phyloP scores from a whole-genome alignment of 176 grass and related monocot species.

The Saccharum officinarum region DNA sequence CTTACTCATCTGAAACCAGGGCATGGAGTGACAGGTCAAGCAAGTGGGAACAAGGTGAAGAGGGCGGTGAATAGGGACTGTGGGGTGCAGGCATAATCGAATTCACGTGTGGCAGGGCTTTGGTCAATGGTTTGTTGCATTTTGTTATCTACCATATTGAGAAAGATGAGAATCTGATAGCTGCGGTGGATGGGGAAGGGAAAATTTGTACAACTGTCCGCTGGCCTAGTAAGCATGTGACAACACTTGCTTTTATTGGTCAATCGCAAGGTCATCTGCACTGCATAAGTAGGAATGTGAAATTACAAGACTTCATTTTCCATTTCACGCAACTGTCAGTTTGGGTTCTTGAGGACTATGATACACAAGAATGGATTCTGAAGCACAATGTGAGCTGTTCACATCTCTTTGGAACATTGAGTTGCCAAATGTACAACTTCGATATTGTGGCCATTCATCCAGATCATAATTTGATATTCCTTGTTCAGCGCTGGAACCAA shows the following conservation, averaged over 20 bases:
- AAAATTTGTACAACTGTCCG: neutral
- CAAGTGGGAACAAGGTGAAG: neutral
- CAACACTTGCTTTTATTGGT: neutral
- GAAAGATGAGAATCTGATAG: neutral
- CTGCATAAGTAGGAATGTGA: neutral
- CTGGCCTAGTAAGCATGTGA: neutral
- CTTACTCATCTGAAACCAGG: neutral
- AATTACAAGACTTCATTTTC: accelerated
- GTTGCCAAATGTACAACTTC: neutral
- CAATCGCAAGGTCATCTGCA: neutral
- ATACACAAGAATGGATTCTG: neutral
- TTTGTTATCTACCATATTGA: neutral
- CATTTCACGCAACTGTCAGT: neutral
- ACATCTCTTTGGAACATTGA: neutral
- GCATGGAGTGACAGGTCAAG: neutral
- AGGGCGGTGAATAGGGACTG: neutral
- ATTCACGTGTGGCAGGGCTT: neutral
- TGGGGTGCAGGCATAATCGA: neutral
- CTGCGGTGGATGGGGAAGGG: neutral
- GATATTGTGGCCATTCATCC: neutral
- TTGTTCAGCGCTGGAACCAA: neutral
- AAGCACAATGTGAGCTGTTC: neutral
- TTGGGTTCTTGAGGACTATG: constrained; percentile 17
- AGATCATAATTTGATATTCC: neutral
- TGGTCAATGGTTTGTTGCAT: neutral